phyloP scores from a whole-genome alignment of 148 eudicot genomes.

The Chenopodium formosanum region DNA sequence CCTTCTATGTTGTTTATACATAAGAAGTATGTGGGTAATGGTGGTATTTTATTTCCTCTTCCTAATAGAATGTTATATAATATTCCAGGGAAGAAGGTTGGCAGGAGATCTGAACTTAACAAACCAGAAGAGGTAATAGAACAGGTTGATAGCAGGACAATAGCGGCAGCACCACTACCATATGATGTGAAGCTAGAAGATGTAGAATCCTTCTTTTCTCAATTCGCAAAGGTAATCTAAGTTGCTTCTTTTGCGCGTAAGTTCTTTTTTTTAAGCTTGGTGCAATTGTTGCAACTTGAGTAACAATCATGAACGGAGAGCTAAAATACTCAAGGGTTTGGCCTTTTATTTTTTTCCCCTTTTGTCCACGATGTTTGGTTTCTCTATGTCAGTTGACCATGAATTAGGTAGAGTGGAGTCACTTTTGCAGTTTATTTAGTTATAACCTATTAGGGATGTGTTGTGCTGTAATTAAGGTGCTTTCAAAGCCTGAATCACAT shows the following conservation, averaged over 20 bases:
- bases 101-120: slow-evolving; percentile 61
- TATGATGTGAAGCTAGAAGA: slow-evolving; percentile 81
- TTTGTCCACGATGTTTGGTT: neutral
- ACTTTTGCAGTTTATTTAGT: neutral
- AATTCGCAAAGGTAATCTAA: slow-evolving; percentile 64
- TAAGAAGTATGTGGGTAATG: neutral
- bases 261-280: no score
- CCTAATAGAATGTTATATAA: neutral
- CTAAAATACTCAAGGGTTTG: no score
- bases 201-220: slow-evolving; percentile 74
- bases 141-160: slow-evolving; percentile 75
- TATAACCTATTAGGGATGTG: neutral
- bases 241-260: neutral
- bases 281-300: no score
- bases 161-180: slow-evolving; percentile 86
- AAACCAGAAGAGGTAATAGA: slow-evolving; percentile 77
- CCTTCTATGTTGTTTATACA: neutral
- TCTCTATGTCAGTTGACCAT: neutral
- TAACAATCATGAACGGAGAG: no score
- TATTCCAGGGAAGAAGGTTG: slow-evolving; percentile 70
- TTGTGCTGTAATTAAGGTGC: neutral
- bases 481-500: neutral
- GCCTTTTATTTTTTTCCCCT: neutral
- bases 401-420: neutral
- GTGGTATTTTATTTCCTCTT: neutral